Evolutionary conservation across 495 filamentous ascomycete genomes (phyloP), one percentile per base, ranked within the genome.

Genomic region (Tuber calosporum): DNA sequence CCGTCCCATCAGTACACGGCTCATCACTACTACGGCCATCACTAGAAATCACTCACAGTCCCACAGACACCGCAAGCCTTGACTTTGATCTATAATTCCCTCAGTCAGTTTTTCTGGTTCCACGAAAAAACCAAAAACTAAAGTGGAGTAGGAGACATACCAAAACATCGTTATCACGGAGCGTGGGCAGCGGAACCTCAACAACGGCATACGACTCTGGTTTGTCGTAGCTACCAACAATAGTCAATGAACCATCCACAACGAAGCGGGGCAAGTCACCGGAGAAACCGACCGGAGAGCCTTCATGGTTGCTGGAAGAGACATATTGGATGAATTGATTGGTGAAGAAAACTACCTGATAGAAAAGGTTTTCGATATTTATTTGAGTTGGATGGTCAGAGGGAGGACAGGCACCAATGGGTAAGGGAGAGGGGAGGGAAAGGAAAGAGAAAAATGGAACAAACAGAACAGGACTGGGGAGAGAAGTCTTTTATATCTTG

Each of bases 31-130:
- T 1, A 58, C 48, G 8, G 71, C 41, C 15, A 70, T 68, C 38
- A 37, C 26, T 20, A 38, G 53, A 15, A 66, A 73, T 45, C 69
- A 75, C 79, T 67, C 39, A 88, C 89, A 69, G 89, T 90, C 73
- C 89, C 89, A 72, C 89, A 91, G 73, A 91, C 88, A 85, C 89
- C 89, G 73, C 87, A 90, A 30, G 89, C 89, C 83, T 90, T 90
- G 74, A 87, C 85, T 82, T 87, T 87, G 79, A 87, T 84, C 80
- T 84, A 73, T 26, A 22, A 22, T 41, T 26, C 22, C 69, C 73
- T 75, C 42, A 79, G 58, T 48, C 41, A 37, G 30, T n/a, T 38
- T 38, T 13, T 13, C 72, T 66, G 69, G 42, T 66, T 62, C 39
- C 15, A 58, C 45, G 37, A 41, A 13, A 30, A 72, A 9, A 69